Conservation (phyloP, 2,329 filamentous ascomycete species). For the Fusarium graminum region DNA sequence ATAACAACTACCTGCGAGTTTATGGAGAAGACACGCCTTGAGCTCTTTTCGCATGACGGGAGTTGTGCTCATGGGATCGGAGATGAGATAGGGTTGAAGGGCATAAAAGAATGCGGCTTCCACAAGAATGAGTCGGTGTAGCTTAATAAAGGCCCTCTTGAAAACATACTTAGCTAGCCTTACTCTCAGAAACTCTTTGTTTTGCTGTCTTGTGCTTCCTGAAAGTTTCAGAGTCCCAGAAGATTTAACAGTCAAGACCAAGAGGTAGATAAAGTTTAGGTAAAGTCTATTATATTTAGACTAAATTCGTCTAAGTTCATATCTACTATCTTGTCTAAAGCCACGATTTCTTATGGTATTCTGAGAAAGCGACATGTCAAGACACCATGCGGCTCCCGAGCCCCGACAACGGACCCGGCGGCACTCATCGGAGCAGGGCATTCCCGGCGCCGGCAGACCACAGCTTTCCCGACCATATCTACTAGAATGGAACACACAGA, state of each 20-base stretch:
- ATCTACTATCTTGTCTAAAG: too few relatives aligned
- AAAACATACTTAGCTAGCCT: neutral
- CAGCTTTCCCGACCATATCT: conserved; percentile 41
- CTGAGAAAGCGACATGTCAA: conserved; percentile 26
- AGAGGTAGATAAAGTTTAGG: too few relatives aligned
- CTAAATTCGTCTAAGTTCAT: too few relatives aligned
- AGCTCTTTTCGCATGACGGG: conserved; percentile 43
- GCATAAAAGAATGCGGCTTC: conserved; percentile 38
- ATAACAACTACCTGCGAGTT: neutral
- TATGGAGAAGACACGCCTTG: conserved; percentile 25
- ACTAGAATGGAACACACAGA: conserved; percentile 45
- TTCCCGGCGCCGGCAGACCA: conserved; percentile 12
- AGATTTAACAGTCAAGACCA: too few relatives aligned
- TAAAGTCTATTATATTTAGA: too few relatives aligned
- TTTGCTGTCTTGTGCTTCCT: neutral
- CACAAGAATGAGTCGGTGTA: neutral
- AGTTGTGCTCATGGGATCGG: conserved; percentile 40
- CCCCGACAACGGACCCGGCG: conserved; percentile 38
- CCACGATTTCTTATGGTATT: too few relatives aligned
- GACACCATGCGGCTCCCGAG: conserved; percentile 33
- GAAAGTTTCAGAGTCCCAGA: neutral
- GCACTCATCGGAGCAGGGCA: conserved; percentile 42
- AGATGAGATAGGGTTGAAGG: neutral
- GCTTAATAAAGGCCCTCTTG: conserved; percentile 2
- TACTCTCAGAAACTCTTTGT: neutral